Evolutionary conservation across 2,329 filamentous ascomycete genomes (phyloP).

Genomic region (Drechslerella coelobrocha): DNA sequence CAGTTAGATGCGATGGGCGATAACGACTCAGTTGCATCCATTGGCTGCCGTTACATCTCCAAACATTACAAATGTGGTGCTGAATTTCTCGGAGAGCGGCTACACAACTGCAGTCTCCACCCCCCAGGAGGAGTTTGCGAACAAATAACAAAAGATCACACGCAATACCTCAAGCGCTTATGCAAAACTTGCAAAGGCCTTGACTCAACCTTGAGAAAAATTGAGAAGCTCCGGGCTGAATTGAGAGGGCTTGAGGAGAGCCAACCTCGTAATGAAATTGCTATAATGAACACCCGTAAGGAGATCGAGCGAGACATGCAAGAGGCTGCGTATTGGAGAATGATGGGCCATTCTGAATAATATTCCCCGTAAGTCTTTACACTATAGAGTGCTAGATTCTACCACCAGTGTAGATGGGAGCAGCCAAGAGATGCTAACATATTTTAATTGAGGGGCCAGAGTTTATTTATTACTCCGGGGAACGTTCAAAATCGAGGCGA

Average conservation of each 20-base stretch:
- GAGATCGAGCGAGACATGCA: background rate
- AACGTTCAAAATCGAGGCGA: too few relatives aligned
- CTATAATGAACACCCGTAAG: background rate
- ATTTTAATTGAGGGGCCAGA: too few relatives aligned
- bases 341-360: too few relatives aligned
- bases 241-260: background rate
- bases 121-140: background rate
- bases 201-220: background rate
- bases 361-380: too few relatives aligned
- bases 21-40: background rate
- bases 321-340: too few relatives aligned
- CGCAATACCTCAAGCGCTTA: background rate
- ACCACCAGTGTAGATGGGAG: too few relatives aligned
- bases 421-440: too few relatives aligned
- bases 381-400: too few relatives aligned
- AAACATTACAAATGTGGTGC: slow-evolving; percentile 25
- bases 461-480: too few relatives aligned
- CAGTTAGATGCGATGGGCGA: too few relatives aligned
- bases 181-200: slow-evolving; percentile 12
- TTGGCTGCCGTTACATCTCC: slow-evolving; percentile 19
- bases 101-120: slow-evolving; percentile 21
- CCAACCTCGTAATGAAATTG: background rate
- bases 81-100: slow-evolving; percentile 1
- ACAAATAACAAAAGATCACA: background rate
- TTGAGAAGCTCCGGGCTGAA: background rate